Evolutionary conservation across 495 filamentous ascomycete genomes (phyloP), one percentile per base, ranked within the genome.

Genomic region (Beverwykella pulmonaria): DNA sequence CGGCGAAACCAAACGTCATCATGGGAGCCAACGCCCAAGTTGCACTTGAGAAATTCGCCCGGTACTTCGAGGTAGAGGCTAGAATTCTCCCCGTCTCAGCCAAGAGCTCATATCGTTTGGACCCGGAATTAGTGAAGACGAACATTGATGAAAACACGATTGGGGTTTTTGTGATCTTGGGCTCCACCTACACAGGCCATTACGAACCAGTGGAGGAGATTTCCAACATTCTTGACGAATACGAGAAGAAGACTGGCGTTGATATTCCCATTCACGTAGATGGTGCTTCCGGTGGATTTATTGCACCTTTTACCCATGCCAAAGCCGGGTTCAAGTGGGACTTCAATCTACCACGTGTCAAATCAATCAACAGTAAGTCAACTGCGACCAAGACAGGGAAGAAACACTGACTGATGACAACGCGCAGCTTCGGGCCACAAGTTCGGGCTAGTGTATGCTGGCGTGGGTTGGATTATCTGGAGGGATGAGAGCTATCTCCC

Each of bases 21-120:
- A 90, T 92, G 88, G 89, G 89, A 1, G 81, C 87, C 20, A 92
- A 92, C 73, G 87, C 88, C 17, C 89, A 92, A 71, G 89, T 91
- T 6, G 88, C 88, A 2, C 79, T 92, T 26, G 86, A 90, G 76
- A 92, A 92, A 71, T 86, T 79, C 65, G 86, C 89, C 1, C 77
- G 89, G 17, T 92, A 92, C 73, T 92, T 92, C 59, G 90, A 92
- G 54, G 89, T 92, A 26, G 89, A 92, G 70, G 82, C 87, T 5
- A 77, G 89, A 22, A 86, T 92, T 30, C 76, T 92, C 8, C 84
- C 87, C 0, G 89, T 92, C 1, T 86, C 82, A 12, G 81, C 82
- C 59, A 81, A 86, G 72, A 88, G 85, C 60, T 75, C 83, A 4
- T 89, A 81, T 68, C 78, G 86, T 19, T 79, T 92, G 2, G 88